Evolutionary conservation across 2,329 filamentous ascomycete genomes (phyloP).

Genomic region (Amauroascus verrucosus): DNA sequence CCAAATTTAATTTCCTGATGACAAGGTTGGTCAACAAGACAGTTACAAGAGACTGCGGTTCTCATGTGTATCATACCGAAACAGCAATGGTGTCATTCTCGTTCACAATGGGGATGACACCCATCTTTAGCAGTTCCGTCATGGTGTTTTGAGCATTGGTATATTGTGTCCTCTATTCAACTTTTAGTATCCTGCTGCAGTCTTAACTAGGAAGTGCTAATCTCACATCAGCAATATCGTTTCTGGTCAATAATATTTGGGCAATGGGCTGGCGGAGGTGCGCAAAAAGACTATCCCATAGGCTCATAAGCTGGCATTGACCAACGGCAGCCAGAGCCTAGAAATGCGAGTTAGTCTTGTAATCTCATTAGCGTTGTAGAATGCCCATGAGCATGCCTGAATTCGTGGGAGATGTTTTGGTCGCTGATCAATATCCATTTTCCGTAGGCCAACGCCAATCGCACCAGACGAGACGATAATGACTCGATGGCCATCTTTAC

Average conservation of each 20-base stretch:
- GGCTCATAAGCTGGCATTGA: conserved; percentile 84
- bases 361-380: background rate
- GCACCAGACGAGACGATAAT: conserved; percentile 95
- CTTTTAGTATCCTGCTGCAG: background rate
- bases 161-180: conserved; percentile 67
- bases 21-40: background rate
- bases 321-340: conserved; percentile 88
- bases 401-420: conserved; percentile 85
- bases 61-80: conserved; percentile 41
- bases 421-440: conserved; percentile 77
- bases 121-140: conserved; percentile 79
- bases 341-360: conserved; percentile 2
- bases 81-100: conserved; percentile 97
- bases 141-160: conserved; percentile 95
- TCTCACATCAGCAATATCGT: conserved; percentile 85
- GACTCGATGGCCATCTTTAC: conserved; percentile 84
- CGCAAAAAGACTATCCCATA: conserved; percentile 88
- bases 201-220: background rate
- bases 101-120: conserved; percentile 95
- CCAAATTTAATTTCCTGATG: conserved; percentile 91
- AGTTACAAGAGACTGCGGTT: background rate
- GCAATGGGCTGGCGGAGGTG: conserved; percentile 85
- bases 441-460: conserved; percentile 82
- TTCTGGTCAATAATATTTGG: conserved; percentile 86
- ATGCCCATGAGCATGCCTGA: conserved; percentile 47